A percentile compares a stretch with the other conserved stretches of the same genome.
Conservation (phyloP, 2,329 filamentous ascomycete species). For the Alternaria ventricosa region DNA sequence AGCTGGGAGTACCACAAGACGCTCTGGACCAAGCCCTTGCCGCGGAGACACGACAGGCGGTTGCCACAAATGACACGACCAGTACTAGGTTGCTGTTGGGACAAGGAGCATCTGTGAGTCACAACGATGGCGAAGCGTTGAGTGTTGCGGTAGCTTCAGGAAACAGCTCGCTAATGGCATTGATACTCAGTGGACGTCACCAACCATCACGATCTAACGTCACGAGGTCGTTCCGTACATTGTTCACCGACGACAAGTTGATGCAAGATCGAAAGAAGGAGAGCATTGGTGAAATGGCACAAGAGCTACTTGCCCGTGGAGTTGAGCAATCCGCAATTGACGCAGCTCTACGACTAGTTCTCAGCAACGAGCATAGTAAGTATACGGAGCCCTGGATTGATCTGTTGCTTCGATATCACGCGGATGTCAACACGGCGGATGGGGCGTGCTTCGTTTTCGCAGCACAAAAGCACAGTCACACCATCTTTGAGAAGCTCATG, state of each 20-base stretch:
- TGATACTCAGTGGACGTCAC: conserved; percentile 54
- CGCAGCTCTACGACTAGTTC: conserved; percentile 28
- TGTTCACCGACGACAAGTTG: conserved; percentile 29
- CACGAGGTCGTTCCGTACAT: conserved; percentile 35
- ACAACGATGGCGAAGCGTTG: conserved; percentile 62
- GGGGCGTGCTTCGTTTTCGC: conserved; percentile 41
- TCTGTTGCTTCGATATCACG: conserved; percentile 33
- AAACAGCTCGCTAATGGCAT: conserved; percentile 57
- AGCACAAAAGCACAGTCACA: conserved; percentile 26
- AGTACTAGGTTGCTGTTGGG: conserved; percentile 37
- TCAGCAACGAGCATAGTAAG: conserved; percentile 18
- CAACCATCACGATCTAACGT: conserved; percentile 30
- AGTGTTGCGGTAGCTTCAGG: conserved; percentile 62
- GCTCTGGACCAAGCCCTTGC: conserved; percentile 37
- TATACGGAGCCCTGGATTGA: conserved; percentile 25
- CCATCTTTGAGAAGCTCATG: conserved; percentile 36
- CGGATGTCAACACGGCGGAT: conserved; percentile 41
- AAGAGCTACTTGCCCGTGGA: conserved; percentile 32
- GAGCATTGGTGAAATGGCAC: conserved; percentile 21
- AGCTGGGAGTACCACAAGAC: conserved; percentile 37
- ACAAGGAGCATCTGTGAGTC: conserved; percentile 53
- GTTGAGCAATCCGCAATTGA: conserved; percentile 41
- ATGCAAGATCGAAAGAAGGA: not conserved
- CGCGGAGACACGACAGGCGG: conserved; percentile 29
- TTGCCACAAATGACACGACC: conserved; percentile 28